Conservation (phyloP, 2,329 filamentous ascomycete genomes). For the Hymenoscyphus salicellus region DNA sequence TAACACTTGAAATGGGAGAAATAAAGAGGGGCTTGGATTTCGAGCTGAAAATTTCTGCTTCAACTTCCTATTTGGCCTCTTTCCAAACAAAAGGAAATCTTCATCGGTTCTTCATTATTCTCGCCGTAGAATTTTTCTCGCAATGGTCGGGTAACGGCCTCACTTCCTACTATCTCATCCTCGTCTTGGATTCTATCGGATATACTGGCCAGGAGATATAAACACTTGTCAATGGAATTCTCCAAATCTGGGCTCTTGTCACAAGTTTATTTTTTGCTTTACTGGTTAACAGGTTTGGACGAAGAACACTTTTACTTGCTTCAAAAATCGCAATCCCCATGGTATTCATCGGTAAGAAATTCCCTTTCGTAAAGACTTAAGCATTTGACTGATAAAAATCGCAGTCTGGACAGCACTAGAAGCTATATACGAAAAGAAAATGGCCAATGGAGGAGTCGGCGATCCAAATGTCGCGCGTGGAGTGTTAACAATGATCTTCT, state of each 20-base stretch:
- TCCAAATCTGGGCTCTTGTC: slow-evolving; percentile 26
- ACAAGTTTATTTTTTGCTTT: slow-evolving; percentile 22
- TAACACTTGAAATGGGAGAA: slow-evolving; percentile 42
- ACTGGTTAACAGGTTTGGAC: slow-evolving; percentile 24
- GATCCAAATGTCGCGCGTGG: slow-evolving; percentile 16
- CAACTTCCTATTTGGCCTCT: slow-evolving; percentile 22
- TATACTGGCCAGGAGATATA: slow-evolving; percentile 21
- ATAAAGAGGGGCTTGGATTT: slow-evolving; percentile 22
- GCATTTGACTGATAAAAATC: neutral
- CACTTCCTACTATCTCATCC: slow-evolving; percentile 26
- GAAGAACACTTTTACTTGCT: slow-evolving; percentile 24
- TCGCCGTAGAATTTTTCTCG: slow-evolving; percentile 20
- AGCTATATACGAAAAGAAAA: slow-evolving; percentile 22
- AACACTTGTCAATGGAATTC: slow-evolving; percentile 25
- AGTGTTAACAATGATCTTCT: slow-evolving; percentile 40
- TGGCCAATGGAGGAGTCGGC: slow-evolving; percentile 10
- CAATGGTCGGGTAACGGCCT: slow-evolving; percentile 28
- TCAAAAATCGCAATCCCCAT: slow-evolving; percentile 22
- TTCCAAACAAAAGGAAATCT: slow-evolving; percentile 27
- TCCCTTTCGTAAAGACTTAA: neutral
- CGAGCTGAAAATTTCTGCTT: slow-evolving; percentile 38
- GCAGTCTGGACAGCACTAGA: slow-evolving; percentile 25
- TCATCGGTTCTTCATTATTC: slow-evolving; percentile 23
- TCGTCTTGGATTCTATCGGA: slow-evolving; percentile 27
- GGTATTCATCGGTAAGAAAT: slow-evolving; percentile 20